These are phyloP conservation scores for Endothia cerciana DNA, from an alignment of 2,329 filamentous ascomycete genomes.

Conservation along the genomic window DNA sequence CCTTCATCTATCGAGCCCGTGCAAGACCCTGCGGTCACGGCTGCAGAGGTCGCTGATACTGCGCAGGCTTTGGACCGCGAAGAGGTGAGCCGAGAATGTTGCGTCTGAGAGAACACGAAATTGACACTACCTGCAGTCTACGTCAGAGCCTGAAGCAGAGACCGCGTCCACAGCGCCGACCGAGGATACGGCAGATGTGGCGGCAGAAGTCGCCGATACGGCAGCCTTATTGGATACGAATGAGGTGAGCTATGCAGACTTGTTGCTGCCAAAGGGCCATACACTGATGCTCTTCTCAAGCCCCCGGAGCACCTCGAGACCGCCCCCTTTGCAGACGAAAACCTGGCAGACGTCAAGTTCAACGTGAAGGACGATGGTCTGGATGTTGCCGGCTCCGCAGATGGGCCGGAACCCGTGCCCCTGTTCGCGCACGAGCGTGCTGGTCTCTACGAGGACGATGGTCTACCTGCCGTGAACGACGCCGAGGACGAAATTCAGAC, in stretches of 20 bases:
- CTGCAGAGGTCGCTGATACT: conserved; percentile 50
- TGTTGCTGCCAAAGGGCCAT: not conserved
- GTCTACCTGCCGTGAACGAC: conserved; percentile 34
- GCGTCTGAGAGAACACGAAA: not conserved
- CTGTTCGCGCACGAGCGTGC: conserved; percentile 44
- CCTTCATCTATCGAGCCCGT: conserved; percentile 34
- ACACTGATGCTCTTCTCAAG: conserved; percentile 8
- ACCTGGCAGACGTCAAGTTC: conserved; percentile 19
- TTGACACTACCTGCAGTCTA: not conserved
- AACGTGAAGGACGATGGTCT: conserved; percentile 20
- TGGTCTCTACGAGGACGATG: conserved; percentile 44
- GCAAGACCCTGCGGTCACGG: conserved; percentile 45
- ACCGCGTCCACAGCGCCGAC: conserved; percentile 7
- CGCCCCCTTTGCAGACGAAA: not conserved
- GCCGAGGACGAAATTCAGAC: conserved; percentile 33
- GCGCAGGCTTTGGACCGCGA: conserved; percentile 37
- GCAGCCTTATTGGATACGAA: conserved; percentile 37
- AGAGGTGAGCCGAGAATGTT: conserved; percentile 10
- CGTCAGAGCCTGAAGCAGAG: not conserved
- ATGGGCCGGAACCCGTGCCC: conserved; percentile 21
- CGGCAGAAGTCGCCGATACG: conserved; percentile 50
- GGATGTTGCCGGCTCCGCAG: conserved; percentile 22
- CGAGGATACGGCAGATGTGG: conserved; percentile 44
- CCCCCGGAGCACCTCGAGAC: not conserved
- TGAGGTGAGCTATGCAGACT: conserved; percentile 16